Evolutionary conservation across 2,329 filamentous ascomycete genomes (phyloP), one percentile per base, ranked within the genome.

Genomic region (Orbilia blumenaviensis): DNA sequence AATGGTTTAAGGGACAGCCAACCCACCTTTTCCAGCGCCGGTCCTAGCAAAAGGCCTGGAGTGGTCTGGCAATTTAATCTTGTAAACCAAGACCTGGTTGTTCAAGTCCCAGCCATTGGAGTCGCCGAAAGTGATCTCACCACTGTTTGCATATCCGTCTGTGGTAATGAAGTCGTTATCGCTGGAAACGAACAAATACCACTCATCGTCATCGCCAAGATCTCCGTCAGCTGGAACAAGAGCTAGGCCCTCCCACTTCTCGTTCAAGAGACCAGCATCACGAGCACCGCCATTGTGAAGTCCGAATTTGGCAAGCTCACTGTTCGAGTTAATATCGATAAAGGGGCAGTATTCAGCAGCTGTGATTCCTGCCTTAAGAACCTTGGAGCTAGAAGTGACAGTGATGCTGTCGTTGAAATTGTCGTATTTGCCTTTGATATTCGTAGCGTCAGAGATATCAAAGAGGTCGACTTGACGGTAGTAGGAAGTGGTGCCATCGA

Each of bases 121-220:
- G 79, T 91, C 89, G 1, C 83, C 81, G 78, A 89, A 91, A 7
- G 81, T 81, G 41, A 87, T 84, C 67, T 84, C 83, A 3, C 89
- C 89, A 73, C 84, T 85, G 78, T 91, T 87, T 81, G 90, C 86
- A 78, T 78, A 80, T 80, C 88, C 89, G 81, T 92, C 84, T 81
- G 92, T 89, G 0, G 90, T 92, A 68, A 92, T 89, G 79, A 92
- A 92, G 81, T 93, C 90, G 80, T 93, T 91, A 79, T 92, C 91
- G 68, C 87, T 90, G 56, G 91, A 82, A 10, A 86, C 88, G 77
- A 93, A 87, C 34, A 93, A 81, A 80, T 89, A 92, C 81, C 88
- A 92, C 82, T 91, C 88, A 25, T 87, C 86, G 67, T 87, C 84
- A 21, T 82, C 81, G 2, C 82, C 81, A 63, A 81, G 81, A 50